Base-by-base conservation (phyloP, 805 yeast species). In the Ogataea angusta region DNA sequence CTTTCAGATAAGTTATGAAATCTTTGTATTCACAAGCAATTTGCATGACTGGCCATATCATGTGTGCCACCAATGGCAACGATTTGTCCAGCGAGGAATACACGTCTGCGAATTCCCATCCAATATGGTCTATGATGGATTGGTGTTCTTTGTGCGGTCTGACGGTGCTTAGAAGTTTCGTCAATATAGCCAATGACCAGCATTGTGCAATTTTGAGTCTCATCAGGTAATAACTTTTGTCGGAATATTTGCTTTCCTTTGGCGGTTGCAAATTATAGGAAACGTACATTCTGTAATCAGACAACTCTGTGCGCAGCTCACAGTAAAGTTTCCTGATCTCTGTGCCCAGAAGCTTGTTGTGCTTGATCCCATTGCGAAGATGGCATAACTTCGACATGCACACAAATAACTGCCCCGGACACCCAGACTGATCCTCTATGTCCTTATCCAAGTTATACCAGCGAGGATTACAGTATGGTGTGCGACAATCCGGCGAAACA, bases 1-100 rank as follows among this genome's bases (percentile, higher is more conserved):
- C 52, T 26, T 62, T 64, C 57, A 70, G 61, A 45, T 53, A 61
- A 10, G 36, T 25, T 12, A 36, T 40, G 16, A 71, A 34, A 3
- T 35, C 41, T 1, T 36, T 29, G 35, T 71, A 64, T 24, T 60
- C 66, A 34, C 73, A 64, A 1, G 72, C 72, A 27, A 73, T 58
- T n/a, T 70, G 70, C 48, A 68, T 67, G 2, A 73, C 56, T 0
- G 79, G 79, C 78, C 78, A 73, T 4, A 72, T 72, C 73, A 73
- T 72, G 46, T 71, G 76, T 4, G 73, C 67, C 3, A 69, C 68
- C 18, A 60, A 46, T 3, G 74, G 70, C 0, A 66, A 58, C 1
- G 47, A 51, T 2, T 63, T 49, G 10, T 69, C 67, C 67, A 73
- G 61, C 0, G 68, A 50, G 0, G 59, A 55, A 45, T 71, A 72